Conservation (phyloP, 2,329 filamentous ascomycete genomes). For the Talaromyces sp. region DNA sequence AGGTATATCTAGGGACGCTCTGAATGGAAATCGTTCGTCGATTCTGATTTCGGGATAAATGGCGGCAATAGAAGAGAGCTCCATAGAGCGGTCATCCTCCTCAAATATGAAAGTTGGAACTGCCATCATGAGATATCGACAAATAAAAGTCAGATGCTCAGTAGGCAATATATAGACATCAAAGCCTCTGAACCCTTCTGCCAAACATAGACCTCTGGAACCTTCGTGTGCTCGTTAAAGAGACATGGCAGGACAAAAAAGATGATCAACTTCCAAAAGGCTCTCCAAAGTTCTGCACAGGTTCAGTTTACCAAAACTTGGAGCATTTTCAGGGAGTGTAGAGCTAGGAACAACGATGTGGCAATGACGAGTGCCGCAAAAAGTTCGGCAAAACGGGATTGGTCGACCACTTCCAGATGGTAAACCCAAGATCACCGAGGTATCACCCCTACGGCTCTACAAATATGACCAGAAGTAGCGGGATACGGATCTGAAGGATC, state of each 20-base stretch:
- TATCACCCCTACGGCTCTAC: constrained; percentile 1
- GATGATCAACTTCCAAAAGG: neutral
- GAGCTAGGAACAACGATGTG: constrained; percentile 9
- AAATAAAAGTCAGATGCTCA: neutral
- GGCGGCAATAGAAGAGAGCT: constrained; percentile 55
- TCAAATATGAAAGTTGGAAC: neutral
- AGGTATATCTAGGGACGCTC: constrained; percentile 51
- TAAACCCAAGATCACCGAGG: constrained; percentile 10
- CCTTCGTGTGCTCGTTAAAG: neutral
- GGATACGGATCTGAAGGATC: neutral
- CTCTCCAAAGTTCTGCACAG: neutral
- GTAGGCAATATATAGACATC: neutral
- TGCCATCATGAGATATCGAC: neutral
- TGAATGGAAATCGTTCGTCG: constrained; percentile 43
- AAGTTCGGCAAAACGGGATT: constrained; percentile 4
- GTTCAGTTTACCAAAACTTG: neutral
- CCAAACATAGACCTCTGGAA: neutral
- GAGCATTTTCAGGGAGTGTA: neutral
- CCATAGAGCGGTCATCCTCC: constrained; percentile 56
- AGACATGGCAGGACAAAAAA: constrained; percentile 4
- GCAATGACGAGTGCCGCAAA: neutral
- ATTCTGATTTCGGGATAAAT: constrained; percentile 58
- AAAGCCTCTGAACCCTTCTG: neutral
- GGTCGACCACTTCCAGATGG: neutral
- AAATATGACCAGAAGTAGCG: neutral